phyloP scores from a whole-genome alignment of 768 basidiomycete genomes.

The Ephemerocybe angulata region DNA sequence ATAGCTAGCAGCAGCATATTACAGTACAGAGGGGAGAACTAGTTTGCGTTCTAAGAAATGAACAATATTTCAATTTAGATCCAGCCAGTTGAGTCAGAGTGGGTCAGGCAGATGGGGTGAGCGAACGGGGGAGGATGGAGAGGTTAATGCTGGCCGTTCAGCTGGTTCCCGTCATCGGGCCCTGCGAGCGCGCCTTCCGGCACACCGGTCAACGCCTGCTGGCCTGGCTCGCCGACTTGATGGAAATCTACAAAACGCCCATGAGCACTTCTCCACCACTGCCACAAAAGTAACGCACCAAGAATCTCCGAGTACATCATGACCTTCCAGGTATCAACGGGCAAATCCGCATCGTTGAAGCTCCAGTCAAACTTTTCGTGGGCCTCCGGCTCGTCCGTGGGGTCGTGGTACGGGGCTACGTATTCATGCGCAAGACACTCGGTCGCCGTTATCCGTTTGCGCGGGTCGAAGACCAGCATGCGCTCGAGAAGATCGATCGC shows the following conservation, averaged over 20 bases:
- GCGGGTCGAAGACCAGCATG: slow-evolving; percentile 98
- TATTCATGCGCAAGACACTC: slow-evolving; percentile 90
- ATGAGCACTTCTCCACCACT: neutral
- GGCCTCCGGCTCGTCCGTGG: slow-evolving; percentile 94
- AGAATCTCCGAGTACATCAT: slow-evolving; percentile 99
- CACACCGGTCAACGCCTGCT: slow-evolving; percentile 42
- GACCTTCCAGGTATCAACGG: slow-evolving; percentile 99
- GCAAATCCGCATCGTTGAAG: slow-evolving; percentile 98
- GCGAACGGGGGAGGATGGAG: neutral
- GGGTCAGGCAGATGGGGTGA: slow-evolving; percentile 10
- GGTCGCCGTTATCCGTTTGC: slow-evolving; percentile 93
- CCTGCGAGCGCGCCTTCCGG: slow-evolving; percentile 70
- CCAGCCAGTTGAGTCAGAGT: slow-evolving; percentile 8
- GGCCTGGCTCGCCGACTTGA: slow-evolving; percentile 58
- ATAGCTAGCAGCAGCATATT: neutral
- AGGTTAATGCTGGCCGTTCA: neutral
- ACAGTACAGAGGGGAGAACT: neutral
- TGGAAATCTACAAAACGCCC: slow-evolving; percentile 60
- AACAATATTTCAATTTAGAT: neutral
- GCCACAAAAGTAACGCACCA: slow-evolving; percentile 48
- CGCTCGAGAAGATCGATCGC: slow-evolving; percentile 95
- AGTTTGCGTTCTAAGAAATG: neutral
- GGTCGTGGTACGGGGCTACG: slow-evolving; percentile 96
- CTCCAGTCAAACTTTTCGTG: slow-evolving; percentile 97
- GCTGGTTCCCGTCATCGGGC: slow-evolving; percentile 36